Conservation (phyloP, 1,139 yeast species). For the Wickerhamomyces sp. region DNA sequence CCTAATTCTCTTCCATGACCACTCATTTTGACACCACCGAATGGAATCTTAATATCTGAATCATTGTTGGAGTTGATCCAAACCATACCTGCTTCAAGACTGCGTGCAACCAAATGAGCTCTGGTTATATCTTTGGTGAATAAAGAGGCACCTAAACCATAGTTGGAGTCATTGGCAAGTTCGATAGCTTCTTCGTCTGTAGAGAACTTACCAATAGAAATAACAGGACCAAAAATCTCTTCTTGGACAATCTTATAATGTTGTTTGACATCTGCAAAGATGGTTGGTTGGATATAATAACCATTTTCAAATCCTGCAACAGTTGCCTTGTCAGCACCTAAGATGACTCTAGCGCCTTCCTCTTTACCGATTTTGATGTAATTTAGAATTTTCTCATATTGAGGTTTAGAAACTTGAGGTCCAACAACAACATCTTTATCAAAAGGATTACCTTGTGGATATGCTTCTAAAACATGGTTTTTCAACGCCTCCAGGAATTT, state of each 20-base stretch:
- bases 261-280: conserved; percentile 58
- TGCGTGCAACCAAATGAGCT: conserved; percentile 59
- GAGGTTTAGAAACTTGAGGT: conserved; percentile 71
- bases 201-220: conserved; percentile 64
- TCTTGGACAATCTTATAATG: conserved; percentile 58
- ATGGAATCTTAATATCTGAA: conserved; percentile 71
- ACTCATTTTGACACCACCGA: conserved; percentile 78
- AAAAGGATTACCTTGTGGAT: conserved; percentile 57
- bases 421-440: conserved; percentile 60
- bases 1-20: conserved; percentile 91
- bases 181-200: conserved; percentile 68
- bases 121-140: conserved; percentile 62
- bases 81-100: conserved; percentile 75
- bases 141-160: conserved; percentile 78
- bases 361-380: conserved; percentile 65
- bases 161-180: conserved; percentile 68
- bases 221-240: conserved; percentile 93
- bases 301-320: conserved; percentile 36
- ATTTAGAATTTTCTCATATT: conserved; percentile 60
- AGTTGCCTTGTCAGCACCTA: conserved; percentile 57
- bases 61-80: conserved; percentile 87
- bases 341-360: conserved; percentile 64
- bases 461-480: conserved; percentile 35
- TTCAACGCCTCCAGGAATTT: conserved; percentile 47
- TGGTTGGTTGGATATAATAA: conserved; percentile 63